Evolutionary conservation across 192 early-diverging fungal genomes (phyloP).

Genomic region (Linnemannia elongata): DNA sequence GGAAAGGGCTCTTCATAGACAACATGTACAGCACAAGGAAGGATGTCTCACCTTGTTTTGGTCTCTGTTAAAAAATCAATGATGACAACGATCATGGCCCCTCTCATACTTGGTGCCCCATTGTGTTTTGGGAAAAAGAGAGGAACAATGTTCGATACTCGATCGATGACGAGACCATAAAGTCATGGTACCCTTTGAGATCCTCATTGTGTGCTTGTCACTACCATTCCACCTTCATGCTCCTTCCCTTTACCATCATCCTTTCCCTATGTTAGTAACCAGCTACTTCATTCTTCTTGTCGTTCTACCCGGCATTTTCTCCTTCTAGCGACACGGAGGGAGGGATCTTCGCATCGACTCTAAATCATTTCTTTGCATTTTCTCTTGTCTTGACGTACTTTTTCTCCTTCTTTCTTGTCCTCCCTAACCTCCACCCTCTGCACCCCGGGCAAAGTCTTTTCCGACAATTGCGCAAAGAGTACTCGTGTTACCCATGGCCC

Average conservation of each 20-base stretch:
- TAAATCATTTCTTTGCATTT: not conserved
- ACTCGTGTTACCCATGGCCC: not conserved
- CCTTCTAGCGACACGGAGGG: not conserved
- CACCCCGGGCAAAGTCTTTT: not conserved
- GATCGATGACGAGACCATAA: not conserved
- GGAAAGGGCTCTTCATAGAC: not conserved
- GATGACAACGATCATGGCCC: not conserved
- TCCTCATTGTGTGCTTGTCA: not conserved
- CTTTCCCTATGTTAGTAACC: not conserved
- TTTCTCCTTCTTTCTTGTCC: not conserved
- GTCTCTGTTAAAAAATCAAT: no score
- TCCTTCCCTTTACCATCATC: not conserved
- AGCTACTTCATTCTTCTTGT: conserved; percentile 1
- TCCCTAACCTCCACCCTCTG: not conserved
- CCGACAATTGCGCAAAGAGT: not conserved
- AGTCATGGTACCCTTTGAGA: not conserved
- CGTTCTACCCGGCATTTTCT: not conserved
- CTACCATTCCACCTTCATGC: not conserved
- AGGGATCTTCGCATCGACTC: not conserved
- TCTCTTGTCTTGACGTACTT: not conserved
- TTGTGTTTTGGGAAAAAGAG: not conserved
- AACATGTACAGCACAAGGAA: not conserved
- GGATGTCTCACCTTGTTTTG: conserved; percentile 5
- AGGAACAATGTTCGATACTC: not conserved
- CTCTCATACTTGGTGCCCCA: not conserved